These are phyloP conservation scores for Luffa aegyptiaca DNA, from an alignment of 306 rosid genomes.

Conservation along the genomic window DNA sequence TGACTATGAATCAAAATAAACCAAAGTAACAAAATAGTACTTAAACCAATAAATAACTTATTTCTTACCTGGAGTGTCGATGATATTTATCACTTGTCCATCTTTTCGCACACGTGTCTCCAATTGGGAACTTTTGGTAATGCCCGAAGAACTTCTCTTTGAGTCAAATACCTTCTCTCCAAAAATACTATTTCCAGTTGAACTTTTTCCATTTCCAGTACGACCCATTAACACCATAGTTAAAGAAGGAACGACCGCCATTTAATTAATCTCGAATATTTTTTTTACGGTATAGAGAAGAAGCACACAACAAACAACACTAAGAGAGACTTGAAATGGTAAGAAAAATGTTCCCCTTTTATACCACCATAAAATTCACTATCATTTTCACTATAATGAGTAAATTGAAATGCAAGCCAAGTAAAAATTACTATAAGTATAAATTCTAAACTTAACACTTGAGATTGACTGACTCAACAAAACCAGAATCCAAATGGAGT, in stretches of 20 bases:
- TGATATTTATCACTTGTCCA: constrained; percentile 39
- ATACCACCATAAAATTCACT: not conserved
- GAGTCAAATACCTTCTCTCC: constrained; percentile 61
- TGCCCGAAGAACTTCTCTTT: constrained; percentile 35
- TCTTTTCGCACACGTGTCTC: constrained; percentile 28
- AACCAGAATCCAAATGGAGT: not conserved
- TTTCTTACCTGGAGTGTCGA: constrained; percentile 13
- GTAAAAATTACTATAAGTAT: not conserved
- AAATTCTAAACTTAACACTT: not conserved
- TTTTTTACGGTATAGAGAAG: too few relatives aligned
- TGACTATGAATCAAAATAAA: too few relatives aligned
- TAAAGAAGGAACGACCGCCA: not conserved
- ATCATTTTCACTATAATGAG: not conserved
- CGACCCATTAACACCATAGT: not conserved
- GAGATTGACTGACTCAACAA: not conserved
- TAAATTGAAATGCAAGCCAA: not conserved
- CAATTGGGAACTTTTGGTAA: constrained; percentile 56
- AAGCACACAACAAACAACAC: too few relatives aligned
- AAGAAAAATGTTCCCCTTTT: not conserved
- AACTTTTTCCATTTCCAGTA: constrained; percentile 77
- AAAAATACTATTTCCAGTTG: constrained; percentile 73
- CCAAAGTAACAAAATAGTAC: too few relatives aligned
- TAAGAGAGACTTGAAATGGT: not conserved
- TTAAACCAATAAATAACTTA: too few relatives aligned
- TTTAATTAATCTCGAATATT: not conserved